phyloP scores from a whole-genome alignment of 345 rosid species.

The Alliaria petiolata region DNA sequence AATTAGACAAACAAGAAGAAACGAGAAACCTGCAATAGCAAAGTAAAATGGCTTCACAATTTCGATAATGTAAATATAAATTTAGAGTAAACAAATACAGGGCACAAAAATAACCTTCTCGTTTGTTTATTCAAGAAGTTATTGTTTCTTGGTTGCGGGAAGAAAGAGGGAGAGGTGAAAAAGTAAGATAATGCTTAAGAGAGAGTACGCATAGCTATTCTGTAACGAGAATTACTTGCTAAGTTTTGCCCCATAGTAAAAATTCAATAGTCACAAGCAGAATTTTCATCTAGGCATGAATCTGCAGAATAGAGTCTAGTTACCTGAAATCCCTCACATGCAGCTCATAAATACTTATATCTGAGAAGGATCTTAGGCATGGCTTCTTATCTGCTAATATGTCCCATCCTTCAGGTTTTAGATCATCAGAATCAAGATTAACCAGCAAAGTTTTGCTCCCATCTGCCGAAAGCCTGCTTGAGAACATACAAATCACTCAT shows the following conservation, averaged over 20 bases:
- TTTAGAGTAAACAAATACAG: neutral
- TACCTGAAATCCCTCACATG: slow-evolving; percentile 96
- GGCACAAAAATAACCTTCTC: neutral
- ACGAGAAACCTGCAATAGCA: slow-evolving; percentile 4
- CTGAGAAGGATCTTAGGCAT: slow-evolving; percentile 49
- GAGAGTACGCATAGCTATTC: neutral
- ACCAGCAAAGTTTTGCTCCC: slow-evolving; percentile 69
- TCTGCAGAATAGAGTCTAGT: slow-evolving; percentile 5
- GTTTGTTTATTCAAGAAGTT: neutral
- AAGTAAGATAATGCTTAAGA: neutral
- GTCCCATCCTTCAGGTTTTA: slow-evolving; percentile 87
- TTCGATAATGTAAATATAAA: neutral
- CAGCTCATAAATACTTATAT: slow-evolving; percentile 88
- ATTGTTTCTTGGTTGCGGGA: neutral
- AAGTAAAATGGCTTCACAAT: neutral
- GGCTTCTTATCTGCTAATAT: slow-evolving; percentile 68
- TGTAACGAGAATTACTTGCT: neutral
- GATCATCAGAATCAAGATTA: slow-evolving; percentile 53
- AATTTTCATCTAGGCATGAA: neutral
- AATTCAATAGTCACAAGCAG: neutral
- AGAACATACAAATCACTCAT: slow-evolving; percentile 29
- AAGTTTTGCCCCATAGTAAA: neutral
- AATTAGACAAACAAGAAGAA: slow-evolving; percentile 20
- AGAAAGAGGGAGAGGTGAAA: neutral
- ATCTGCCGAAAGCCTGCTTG: slow-evolving; percentile 81